Percentiles rank a stretch among this genome's conserved stretches.
Conservation (phyloP, 108 stramenopile genomes). For the Mayamaea pseudoterrestris region DNA sequence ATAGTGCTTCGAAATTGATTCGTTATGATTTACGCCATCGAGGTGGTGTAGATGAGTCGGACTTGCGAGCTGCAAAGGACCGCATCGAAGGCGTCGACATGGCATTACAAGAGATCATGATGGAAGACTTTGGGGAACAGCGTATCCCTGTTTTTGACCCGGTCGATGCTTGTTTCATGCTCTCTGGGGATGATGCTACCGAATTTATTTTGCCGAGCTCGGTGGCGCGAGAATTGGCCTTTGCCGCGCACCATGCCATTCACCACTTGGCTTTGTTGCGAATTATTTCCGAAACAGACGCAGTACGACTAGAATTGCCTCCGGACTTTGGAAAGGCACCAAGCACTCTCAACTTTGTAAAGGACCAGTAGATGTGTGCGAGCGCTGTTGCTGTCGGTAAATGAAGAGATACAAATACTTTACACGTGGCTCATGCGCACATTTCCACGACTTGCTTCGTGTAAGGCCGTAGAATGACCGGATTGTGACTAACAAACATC, state of each 20-base stretch:
- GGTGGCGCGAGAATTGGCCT: constrained; percentile 75
- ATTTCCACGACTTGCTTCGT: too few species aligned
- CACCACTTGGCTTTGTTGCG: constrained; percentile 90
- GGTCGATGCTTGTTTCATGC: constrained; percentile 58
- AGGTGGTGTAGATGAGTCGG: constrained; percentile 55
- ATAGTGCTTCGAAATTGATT: constrained; percentile 9
- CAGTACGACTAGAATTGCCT: constrained; percentile 38
- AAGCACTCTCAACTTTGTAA: constrained; percentile 59
- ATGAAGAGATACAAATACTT: too few species aligned
- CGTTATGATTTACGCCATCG: constrained; percentile 69
- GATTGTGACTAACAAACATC: too few species aligned
- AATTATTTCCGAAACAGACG: constrained; percentile 48
- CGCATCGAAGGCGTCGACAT: constrained; percentile 37
- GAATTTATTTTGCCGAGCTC: constrained; percentile 51
- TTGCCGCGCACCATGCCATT: constrained; percentile 85
- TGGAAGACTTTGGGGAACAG: too few species aligned
- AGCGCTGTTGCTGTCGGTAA: too few species aligned
- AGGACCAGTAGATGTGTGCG: too few species aligned
- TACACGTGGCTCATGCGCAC: too few species aligned
- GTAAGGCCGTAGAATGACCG: too few species aligned
- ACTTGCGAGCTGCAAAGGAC: constrained; percentile 44
- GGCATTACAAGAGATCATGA: too few species aligned
- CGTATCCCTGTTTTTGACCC: constrained; percentile 7
- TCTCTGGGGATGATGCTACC: constrained; percentile 42
- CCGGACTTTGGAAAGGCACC: constrained; percentile 71